Conservation (phyloP, 1,139 yeast genomes). For the Blastobotrys elegans region DNA sequence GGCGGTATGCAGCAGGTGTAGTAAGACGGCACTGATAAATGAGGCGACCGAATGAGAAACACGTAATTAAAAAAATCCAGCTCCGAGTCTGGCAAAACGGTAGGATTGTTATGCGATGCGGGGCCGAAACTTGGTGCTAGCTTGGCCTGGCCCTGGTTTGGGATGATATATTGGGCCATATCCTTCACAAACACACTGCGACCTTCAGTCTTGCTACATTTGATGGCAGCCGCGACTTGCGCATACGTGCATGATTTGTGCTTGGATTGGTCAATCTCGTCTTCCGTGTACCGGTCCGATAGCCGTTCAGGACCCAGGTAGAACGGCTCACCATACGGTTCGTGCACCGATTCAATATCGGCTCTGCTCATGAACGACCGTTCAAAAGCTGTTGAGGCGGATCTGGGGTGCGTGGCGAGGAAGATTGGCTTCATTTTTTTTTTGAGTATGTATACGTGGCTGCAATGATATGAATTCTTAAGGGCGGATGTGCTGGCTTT, state of each 20-base stretch:
- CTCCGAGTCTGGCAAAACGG: constrained; percentile 22
- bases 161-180: constrained; percentile 30
- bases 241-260: constrained; percentile 20
- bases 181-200: constrained; percentile 26
- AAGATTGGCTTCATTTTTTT: constrained; percentile 16
- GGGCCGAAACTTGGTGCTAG: constrained; percentile 3
- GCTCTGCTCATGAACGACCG: constrained; percentile 27
- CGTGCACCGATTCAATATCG: constrained; percentile 26
- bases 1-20: constrained; percentile 31
- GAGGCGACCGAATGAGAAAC: constrained; percentile 30
- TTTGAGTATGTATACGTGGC: neutral
- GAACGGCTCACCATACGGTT: constrained; percentile 30
- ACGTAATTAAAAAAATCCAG: constrained; percentile 22
- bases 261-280: constrained; percentile 16
- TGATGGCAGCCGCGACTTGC: constrained; percentile 19
- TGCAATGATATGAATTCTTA: too few species aligned
- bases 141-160: constrained; percentile 13
- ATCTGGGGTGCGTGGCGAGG: constrained; percentile 29
- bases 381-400: constrained; percentile 30
- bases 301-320: constrained; percentile 29
- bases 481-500: too few species aligned
- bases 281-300: constrained; percentile 23
- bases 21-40: constrained; percentile 29
- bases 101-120: constrained; percentile 17
- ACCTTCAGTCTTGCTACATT: constrained; percentile 6